Base-by-base conservation (phyloP, 2,329 filamentous ascomycete genomes). In the Ilyonectria sp. region DNA sequence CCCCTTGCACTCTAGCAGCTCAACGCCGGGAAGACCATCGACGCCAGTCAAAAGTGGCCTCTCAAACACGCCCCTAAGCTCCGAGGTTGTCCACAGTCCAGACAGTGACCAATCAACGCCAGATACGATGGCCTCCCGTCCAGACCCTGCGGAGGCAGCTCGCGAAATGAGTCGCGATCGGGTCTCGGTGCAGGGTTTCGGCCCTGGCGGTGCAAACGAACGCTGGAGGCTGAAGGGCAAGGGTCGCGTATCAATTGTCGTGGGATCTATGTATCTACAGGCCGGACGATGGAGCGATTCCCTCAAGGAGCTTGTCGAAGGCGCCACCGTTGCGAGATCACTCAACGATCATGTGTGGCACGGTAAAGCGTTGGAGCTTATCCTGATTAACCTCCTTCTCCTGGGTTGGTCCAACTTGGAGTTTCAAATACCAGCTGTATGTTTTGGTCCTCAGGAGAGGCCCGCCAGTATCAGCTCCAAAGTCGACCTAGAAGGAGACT, bases 261-360 rank as follows among this genome's bases (percentile, higher is more conserved):
- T 97, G 72, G 95, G 94, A 1, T 94, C 93, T 17, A 85, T 98
- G 71, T 97, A 95, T 79, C 88, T 99, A 73, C 93, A 95, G 80
- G 93, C 94, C 60, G 96, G 96, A 29, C 90, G 94, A 69, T 98
- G 96, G 94, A 89, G 87, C 54, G 95, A 98, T 81, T 95, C 95
- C 8, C 80, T 98, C 52, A 92, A 90, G 78, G 94, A 97, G 77
- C 87, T 98, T 23, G 86, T 90, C 10, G 95, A 98, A 67, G 94
- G 92, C 60, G 94, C 93, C 2, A 88, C 89, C 10, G 90, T 92
- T 73, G 92, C 94, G 17, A 92, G 94, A 74, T 91, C 90, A 43
- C 88, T 93, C 65, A 95, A 94, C 74, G 96, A 99, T 80, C 94
- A 97, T 80, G 80, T 98, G n/a, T 99, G 96, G 95, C 94, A 98